These are phyloP conservation scores for Verticillium dahliae DNA, from an alignment of 2,329 filamentous ascomycete genomes.

Conservation along the genomic window DNA sequence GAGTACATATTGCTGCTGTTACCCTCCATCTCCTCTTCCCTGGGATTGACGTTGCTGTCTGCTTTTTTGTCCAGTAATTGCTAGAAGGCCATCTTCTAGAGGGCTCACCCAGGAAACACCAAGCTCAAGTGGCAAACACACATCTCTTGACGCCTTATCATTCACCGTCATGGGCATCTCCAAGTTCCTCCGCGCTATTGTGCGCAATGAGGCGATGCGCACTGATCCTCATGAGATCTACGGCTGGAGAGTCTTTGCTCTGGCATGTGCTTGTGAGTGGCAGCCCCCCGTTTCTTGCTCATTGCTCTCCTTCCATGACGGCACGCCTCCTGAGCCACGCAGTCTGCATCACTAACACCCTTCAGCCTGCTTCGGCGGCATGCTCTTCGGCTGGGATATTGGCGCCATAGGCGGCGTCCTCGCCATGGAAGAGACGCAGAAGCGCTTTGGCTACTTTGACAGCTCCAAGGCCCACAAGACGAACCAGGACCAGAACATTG, in stretches of 20 bases:
- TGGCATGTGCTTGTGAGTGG: conserved; percentile 48
- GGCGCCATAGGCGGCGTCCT: conserved; percentile 60
- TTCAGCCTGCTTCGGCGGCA: conserved; percentile 58
- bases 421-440: conserved; percentile 50
- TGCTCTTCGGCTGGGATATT: conserved; percentile 38
- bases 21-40: neutral
- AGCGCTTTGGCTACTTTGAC: conserved; percentile 15
- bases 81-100: neutral
- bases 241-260: conserved; percentile 60
- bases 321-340: neutral
- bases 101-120: neutral
- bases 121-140: neutral
- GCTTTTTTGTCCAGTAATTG: neutral
- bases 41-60: neutral
- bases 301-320: neutral
- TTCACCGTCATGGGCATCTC: conserved; percentile 30
- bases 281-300: neutral
- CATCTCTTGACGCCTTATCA: neutral
- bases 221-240: conserved; percentile 61
- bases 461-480: conserved; percentile 25
- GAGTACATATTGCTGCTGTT: neutral
- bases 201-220: conserved; percentile 67
- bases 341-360: neutral
- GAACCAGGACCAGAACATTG: conserved; percentile 58
- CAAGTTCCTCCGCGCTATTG: conserved; percentile 45